A percentile compares a stretch with the other conserved stretches of the same genome.
These are phyloP conservation scores for Annulohypoxylon nitens DNA, from an alignment of 495 filamentous ascomycete genomes.

Conservation along the genomic window DNA sequence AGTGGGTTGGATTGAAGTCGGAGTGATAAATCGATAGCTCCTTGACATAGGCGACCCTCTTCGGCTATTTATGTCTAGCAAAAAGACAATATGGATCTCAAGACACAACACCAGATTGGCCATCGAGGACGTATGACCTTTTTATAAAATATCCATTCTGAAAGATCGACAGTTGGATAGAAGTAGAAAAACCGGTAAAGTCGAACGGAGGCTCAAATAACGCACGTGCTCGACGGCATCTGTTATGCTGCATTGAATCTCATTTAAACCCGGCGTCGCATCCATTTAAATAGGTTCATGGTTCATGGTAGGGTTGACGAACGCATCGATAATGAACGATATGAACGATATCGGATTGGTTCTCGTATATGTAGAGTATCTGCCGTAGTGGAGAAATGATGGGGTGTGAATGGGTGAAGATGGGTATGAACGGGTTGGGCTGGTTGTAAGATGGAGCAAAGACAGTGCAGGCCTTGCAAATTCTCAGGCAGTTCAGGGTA, in stretches of 20 bases:
- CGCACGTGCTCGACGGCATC: constrained; percentile 37
- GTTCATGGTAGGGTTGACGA: not conserved
- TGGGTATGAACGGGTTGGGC: not conserved
- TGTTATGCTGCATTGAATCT: constrained; percentile 29
- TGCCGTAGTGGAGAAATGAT: not conserved
- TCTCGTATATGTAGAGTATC: not conserved
- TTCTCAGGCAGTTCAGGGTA: no score
- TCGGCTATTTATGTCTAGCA: not conserved
- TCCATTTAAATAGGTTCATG: constrained; percentile 12
- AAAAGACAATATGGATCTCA: not conserved
- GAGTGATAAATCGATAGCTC: not conserved
- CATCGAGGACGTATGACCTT: not conserved
- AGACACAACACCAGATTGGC: not conserved
- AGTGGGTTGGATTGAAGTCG: not conserved
- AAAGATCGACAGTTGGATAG: constrained; percentile 13
- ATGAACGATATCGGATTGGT: constrained; percentile 15
- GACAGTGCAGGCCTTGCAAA: no score
- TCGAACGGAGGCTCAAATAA: constrained; percentile 14
- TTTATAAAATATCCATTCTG: constrained; percentile 4
- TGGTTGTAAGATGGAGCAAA: no score
- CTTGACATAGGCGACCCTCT: not conserved
- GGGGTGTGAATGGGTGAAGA: not conserved
- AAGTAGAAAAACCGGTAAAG: not conserved
- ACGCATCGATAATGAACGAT: not conserved
- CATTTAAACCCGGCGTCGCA: constrained; percentile 20